Evolutionary conservation across 139 green algal genomes (phyloP).

Genomic region (Ulvella scutata): DNA sequence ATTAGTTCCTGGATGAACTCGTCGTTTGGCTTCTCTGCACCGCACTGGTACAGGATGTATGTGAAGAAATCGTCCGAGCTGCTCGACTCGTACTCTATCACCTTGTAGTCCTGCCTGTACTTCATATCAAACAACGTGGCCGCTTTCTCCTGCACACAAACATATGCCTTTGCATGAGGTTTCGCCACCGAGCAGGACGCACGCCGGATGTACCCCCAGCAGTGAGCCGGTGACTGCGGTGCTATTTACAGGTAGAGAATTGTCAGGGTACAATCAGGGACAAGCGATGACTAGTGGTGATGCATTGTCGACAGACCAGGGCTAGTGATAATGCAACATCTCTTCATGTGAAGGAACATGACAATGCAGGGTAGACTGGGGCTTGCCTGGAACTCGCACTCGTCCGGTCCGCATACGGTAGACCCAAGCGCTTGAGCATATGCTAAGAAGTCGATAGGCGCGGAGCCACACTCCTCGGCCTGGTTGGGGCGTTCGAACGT

Average conservation of each 20-base stretch:
- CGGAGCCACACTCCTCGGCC: background rate
- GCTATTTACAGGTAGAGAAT: too few species aligned
- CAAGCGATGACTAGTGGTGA: background rate
- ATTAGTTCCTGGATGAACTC: background rate
- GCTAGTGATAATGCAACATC: background rate
- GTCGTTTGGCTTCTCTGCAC: slow-evolving; percentile 13
- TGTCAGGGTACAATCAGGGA: too few species aligned
- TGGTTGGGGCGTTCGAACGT: background rate
- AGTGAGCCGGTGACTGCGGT: too few species aligned
- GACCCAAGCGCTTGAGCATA: background rate
- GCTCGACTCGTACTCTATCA: background rate
- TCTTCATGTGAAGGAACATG: background rate
- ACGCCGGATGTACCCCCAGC: too few species aligned
- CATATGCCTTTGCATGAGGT: background rate
- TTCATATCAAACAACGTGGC: background rate
- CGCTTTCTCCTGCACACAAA: background rate
- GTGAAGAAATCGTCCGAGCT: slow-evolving; percentile 35
- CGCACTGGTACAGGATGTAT: slow-evolving; percentile 70
- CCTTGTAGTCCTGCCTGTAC: background rate
- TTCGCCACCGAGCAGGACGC: too few species aligned
- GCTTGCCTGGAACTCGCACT: background rate
- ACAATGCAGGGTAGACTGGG: background rate
- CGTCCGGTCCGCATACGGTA: background rate
- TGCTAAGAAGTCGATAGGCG: background rate
- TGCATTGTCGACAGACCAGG: too few species aligned